A percentile compares a stretch with the other conserved stretches of the same genome.
Conservation (phyloP, 2,329 filamentous ascomycete species). For the Grosmannia clavigera region DNA sequence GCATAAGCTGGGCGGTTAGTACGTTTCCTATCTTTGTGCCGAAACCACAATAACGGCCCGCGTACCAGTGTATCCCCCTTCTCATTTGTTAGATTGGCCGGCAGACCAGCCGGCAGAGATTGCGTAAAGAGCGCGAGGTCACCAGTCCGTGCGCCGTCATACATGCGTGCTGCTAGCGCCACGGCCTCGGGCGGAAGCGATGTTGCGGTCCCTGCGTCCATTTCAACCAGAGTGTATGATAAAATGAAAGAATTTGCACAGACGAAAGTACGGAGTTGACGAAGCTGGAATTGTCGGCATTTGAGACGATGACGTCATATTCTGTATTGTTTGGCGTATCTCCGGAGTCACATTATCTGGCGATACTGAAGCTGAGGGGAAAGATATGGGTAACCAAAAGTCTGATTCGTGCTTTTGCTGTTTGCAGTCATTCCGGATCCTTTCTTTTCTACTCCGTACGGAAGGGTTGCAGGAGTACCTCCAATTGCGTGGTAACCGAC, state of each 20-base stretch:
- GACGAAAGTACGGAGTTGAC: neutral
- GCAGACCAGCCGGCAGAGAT: slow-evolving; percentile 53
- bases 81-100: slow-evolving; percentile 58
- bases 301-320: neutral
- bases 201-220: neutral
- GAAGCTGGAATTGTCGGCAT: neutral
- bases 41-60: neutral
- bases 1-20: slow-evolving; percentile 45
- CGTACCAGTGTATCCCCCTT: slow-evolving; percentile 58
- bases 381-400: no score
- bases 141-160: slow-evolving; percentile 51
- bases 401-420: no score
- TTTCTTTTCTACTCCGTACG: no score
- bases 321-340: neutral
- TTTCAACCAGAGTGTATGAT: neutral
- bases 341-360: neutral
- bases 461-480: no score
- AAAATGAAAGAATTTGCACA: neutral
- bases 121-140: slow-evolving; percentile 45
- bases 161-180: slow-evolving; percentile 53
- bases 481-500: no score
- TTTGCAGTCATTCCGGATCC: no score
- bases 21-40: neutral
- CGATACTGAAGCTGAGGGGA: no score
- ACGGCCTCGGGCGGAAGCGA: slow-evolving; percentile 50